Percentiles rank a stretch among this genome's conserved stretches.
Conservation (phyloP, 495 filamentous ascomycete species). For the Neurospora sublineolata region DNA sequence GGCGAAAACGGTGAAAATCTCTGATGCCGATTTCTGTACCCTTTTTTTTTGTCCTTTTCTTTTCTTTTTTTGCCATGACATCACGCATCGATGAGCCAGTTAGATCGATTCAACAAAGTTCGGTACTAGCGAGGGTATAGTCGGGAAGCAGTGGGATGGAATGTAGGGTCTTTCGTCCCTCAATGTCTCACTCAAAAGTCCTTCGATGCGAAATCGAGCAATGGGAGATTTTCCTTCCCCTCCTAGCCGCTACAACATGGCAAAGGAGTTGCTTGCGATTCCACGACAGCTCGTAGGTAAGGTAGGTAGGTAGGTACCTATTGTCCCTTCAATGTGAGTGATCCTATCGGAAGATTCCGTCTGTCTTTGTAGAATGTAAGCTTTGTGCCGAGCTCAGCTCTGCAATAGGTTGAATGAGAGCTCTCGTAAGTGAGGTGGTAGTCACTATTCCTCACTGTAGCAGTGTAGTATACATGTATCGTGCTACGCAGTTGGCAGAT, state of each 20-base stretch:
- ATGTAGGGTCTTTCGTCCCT: background rate
- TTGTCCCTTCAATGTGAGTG: too few relatives aligned
- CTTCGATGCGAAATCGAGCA: background rate
- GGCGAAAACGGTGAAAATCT: background rate
- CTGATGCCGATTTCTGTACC: background rate
- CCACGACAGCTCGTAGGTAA: too few relatives aligned
- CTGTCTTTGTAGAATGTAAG: too few relatives aligned
- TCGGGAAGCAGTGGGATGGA: background rate
- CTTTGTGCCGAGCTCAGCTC: too few relatives aligned
- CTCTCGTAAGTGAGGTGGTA: background rate
- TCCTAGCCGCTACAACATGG: background rate
- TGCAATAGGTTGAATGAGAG: too few relatives aligned
- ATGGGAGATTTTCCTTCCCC: background rate
- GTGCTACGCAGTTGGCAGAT: background rate
- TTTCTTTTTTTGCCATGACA: background rate
- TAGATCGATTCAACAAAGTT: background rate
- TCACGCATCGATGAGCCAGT: background rate
- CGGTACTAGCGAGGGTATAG: background rate
- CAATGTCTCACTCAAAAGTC: background rate
- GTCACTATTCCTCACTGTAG: background rate
- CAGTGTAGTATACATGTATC: background rate
- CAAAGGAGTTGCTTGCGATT: background rate
- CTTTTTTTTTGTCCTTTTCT: background rate
- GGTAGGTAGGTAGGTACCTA: too few relatives aligned
- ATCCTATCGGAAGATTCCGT: background rate